Conservation (phyloP, 2,329 filamentous ascomycete genomes). For the Fusarium mexicanum region DNA sequence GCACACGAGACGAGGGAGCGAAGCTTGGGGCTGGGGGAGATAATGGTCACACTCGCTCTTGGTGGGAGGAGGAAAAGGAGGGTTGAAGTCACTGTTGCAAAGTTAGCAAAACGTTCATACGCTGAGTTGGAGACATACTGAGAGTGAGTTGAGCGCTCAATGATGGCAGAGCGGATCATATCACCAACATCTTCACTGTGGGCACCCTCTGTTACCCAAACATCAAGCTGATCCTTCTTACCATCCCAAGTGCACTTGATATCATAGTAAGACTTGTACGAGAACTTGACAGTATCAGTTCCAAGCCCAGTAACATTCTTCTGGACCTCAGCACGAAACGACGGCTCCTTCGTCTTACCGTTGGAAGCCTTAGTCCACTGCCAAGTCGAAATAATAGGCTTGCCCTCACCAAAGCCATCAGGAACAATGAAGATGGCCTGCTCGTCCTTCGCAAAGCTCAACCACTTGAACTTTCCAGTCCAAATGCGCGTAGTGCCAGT, state of each 20-base stretch:
- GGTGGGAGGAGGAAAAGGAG: neutral
- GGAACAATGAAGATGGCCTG: conserved; percentile 33
- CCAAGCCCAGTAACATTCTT: neutral
- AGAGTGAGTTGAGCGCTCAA: conserved; percentile 5
- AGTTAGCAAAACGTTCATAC: neutral
- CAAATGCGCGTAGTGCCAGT: conserved; percentile 15
- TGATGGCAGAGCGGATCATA: conserved; percentile 1
- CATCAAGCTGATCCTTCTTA: conserved; percentile 22
- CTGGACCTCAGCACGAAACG: neutral
- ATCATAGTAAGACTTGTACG: conserved; percentile 17
- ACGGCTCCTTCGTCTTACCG: conserved; percentile 4
- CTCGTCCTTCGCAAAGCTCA: conserved; percentile 16
- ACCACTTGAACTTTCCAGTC: conserved; percentile 37
- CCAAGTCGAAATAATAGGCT: conserved; percentile 31
- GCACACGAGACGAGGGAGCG: conserved; percentile 5
- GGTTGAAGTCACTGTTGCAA: conserved; percentile 12
- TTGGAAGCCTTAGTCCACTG: conserved; percentile 20
- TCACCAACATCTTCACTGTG: conserved; percentile 2
- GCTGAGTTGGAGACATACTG: neutral
- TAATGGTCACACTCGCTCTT: conserved; percentile 27
- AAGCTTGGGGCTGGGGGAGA: conserved; percentile 16
- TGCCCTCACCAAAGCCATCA: conserved; percentile 30
- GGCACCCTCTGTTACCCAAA: conserved; percentile 6
- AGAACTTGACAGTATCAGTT: conserved; percentile 9
- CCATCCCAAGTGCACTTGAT: conserved; percentile 24